Evolutionary conservation across 257 asterid species (phyloP).

Genomic region (Salvia hispanica): DNA sequence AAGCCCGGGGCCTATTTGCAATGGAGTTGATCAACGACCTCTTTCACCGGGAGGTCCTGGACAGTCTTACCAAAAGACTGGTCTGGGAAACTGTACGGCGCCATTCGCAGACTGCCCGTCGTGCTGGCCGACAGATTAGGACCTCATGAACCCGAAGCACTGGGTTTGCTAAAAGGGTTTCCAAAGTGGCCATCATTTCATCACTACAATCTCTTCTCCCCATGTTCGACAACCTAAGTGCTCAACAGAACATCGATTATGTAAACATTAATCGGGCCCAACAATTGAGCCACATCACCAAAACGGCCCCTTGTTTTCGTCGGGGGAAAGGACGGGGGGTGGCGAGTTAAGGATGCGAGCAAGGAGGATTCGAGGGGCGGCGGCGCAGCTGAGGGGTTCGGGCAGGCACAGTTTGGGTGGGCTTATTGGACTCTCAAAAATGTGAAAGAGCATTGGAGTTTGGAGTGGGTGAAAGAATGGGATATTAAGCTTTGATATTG

Average conservation of each 20-base stretch:
- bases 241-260: conserved; percentile 54
- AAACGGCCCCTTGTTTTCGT: conserved; percentile 70
- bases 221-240: conserved; percentile 33
- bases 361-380: conserved; percentile 52
- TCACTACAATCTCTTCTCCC: conserved; percentile 55
- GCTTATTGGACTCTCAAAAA: conserved; percentile 71
- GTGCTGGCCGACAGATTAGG: conserved; percentile 63
- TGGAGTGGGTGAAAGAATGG: conserved; percentile 82
- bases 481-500: conserved; percentile 45
- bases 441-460: conserved; percentile 55
- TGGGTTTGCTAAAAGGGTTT: conserved; percentile 51
- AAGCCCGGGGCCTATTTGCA: conserved; percentile 59
- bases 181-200: conserved; percentile 61
- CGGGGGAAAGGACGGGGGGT: conserved; percentile 86
- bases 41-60: conserved; percentile 55
- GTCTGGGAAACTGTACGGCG: conserved; percentile 54
- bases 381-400: conserved; percentile 60
- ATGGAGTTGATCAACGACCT: conserved; percentile 74
- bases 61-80: conserved; percentile 38
- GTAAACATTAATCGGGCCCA: conserved; percentile 43
- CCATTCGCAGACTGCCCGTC: conserved; percentile 50
- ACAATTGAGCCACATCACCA: conserved; percentile 40
- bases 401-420: conserved; percentile 62
- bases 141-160: conserved; percentile 39
- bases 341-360: conserved; percentile 50